Evolutionary conservation across 495 filamentous ascomycete genomes (phyloP).

Genomic region (Delitschia confertaspora): DNA sequence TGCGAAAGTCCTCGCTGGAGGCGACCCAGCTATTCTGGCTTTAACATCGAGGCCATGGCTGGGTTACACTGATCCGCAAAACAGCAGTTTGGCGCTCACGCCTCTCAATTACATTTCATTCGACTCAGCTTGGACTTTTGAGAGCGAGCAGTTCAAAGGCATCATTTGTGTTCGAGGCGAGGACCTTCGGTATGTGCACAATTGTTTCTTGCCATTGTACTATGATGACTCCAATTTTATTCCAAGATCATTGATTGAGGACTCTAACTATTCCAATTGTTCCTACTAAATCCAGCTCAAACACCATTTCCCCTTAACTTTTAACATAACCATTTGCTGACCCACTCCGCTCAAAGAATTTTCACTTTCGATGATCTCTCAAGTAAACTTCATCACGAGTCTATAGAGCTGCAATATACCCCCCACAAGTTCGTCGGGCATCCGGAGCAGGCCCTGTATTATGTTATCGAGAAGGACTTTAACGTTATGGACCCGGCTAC

Average conservation of each 20-base stretch:
- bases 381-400: conserved; percentile 80
- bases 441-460: conserved; percentile 80
- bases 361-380: conserved; percentile 82
- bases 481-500: conserved; percentile 75
- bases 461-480: conserved; percentile 87
- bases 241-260: conserved; percentile 27
- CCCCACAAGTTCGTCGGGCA: conserved; percentile 80
- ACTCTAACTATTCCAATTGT: conserved; percentile 57
- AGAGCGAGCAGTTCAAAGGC: conserved; percentile 82
- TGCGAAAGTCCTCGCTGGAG: conserved; percentile 76
- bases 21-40: conserved; percentile 77
- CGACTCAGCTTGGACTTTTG: conserved; percentile 93
- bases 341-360: conserved; percentile 50
- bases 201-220: conserved; percentile 29
- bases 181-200: conserved; percentile 66
- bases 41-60: conserved; percentile 88
- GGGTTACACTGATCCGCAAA: conserved; percentile 76
- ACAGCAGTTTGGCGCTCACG: conserved; percentile 80
- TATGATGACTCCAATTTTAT: conserved; percentile 57
- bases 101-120: conserved; percentile 80
- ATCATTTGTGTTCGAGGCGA: conserved; percentile 93
- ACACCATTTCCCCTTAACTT: conserved; percentile 1
- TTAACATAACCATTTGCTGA: conserved; percentile 8
- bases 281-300: conserved; percentile 53
- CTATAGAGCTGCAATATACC: conserved; percentile 81